Evolutionary conservation across 805 yeast genomes (phyloP), one percentile per base, ranked within the genome.

Genomic region (Millerozyma acaciae): DNA sequence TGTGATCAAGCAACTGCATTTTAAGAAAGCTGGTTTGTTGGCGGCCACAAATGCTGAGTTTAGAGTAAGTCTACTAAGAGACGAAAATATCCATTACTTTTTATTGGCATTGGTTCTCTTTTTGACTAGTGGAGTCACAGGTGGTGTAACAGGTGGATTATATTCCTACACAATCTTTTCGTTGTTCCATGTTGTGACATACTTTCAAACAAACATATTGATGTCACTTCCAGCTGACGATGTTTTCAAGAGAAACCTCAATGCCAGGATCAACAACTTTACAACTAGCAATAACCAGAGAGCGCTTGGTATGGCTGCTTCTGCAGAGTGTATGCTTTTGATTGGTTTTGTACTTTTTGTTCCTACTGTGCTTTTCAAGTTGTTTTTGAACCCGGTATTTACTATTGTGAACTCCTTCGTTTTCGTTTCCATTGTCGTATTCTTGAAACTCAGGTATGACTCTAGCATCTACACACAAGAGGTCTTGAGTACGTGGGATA

Each of bases 1-100:
- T 28, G 85, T 80, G 7, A 54, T 81, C 20, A 70, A 76, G 47
- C 84, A 80, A 49, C 68, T 76, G 24, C 70, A 72, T 55, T 70
- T 71, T 49, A 53, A 70, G 14, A 63, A 47, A 37, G 62, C 55
- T 20, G 46, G 51, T 13, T 38, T 50, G 1, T 10, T 19, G 3
- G 23, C 30, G 23, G 16, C 21, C 8, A 42, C 38, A 21, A 40
- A 31, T 15, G 28, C 37, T 23, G 33, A 30, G 9, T 34, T 39
- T 22, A 43, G 30, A 29, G 21, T 27, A 20, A 43, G 42, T 44
- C 52, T 56, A 32, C 45, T 53, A 32, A 51, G 51, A 43, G 79
- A 65, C 38, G 70, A 65, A 37, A 65, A 65, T 35, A 51, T 59
- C 34, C 72, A 65, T 38, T 65, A 65, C 42, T 52, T 63, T 28